Evolutionary conservation across 441 rosid genomes (phyloP).

Genomic region (Erodium texanum): DNA sequence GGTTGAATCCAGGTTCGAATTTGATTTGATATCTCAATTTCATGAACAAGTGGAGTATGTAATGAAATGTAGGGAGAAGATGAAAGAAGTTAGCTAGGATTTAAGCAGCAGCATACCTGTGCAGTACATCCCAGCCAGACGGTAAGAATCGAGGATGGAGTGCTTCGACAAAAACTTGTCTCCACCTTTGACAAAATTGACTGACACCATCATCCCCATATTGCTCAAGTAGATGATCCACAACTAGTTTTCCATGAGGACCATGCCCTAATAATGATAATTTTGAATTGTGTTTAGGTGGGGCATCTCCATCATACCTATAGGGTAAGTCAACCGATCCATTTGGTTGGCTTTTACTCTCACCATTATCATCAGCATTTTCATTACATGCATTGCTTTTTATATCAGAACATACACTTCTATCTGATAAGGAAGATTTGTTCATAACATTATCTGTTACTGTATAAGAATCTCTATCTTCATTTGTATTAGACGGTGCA

Average conservation of each 20-base stretch:
- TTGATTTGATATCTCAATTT: background rate
- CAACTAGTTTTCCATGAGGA: slow-evolving; percentile 86
- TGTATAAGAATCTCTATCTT: slow-evolving; percentile 16
- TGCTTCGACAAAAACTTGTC: slow-evolving; percentile 80
- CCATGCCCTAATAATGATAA: slow-evolving; percentile 88
- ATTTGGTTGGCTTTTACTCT: slow-evolving; percentile 17
- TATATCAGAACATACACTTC: slow-evolving; percentile 12
- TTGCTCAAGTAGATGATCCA: slow-evolving; percentile 51
- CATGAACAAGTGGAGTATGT: background rate
- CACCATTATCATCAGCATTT: slow-evolving; percentile 24
- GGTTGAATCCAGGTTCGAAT: background rate
- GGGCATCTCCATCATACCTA: slow-evolving; percentile 24
- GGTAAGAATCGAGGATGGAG: slow-evolving; percentile 75
- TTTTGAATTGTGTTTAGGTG: slow-evolving; percentile 42
- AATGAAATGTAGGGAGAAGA: background rate
- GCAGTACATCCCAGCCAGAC: slow-evolving; percentile 79
- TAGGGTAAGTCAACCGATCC: slow-evolving; percentile 22
- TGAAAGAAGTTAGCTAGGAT: background rate
- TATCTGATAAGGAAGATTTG: slow-evolving; percentile 14
- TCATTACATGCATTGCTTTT: slow-evolving; percentile 8
- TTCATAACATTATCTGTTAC: slow-evolving; percentile 19
- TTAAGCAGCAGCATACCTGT: slow-evolving; percentile 36
- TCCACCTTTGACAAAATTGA: slow-evolving; percentile 84
- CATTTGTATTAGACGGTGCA: slow-evolving; percentile 16
- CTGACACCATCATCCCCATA: slow-evolving; percentile 60